Evolutionary conservation across 1,139 yeast species (phyloP), one percentile per base, ranked within the genome.

Genomic region (Magnusiomyces ingens): DNA sequence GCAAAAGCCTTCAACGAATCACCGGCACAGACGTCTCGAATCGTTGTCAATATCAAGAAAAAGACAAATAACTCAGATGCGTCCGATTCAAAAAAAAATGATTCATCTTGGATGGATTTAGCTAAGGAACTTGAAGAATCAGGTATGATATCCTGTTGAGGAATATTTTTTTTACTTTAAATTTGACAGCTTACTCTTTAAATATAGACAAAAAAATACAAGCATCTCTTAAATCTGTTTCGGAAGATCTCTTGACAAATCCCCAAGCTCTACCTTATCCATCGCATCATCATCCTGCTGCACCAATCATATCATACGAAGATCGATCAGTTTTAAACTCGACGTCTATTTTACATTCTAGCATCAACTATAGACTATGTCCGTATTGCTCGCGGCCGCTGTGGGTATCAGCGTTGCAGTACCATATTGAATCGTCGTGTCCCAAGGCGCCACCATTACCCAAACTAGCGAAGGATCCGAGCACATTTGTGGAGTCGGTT

Each of bases 351-450:
- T 58, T 68, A 48, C 57, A 61, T 12, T 59, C 70, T 12, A 61
- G 59, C 29, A 55, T 64, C 49, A 65, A 64, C 51, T 64, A 65
- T 49, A 57, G 58, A 21, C 45, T 69, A 19, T 69, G 73, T 48
- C 60, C 65, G 18, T 62, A 57, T 46, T 69, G 73, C 53, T 50
- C 57, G 13, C 63, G 71, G 49, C 73, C 73, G 1, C 50, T 62
- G 13, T 55, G 69, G 43, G 59, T 56, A 15, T 50, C 60, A 1
- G 64, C 65, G 13, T 54, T 63, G 19, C 57, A 57, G 40, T 54
- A 55, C 42, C 70, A 66, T 54, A 50, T 62, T 38, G 60, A 64
- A 48, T 52, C 57, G 43, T 45, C 57, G 15, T 54, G 62, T 51
- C 50, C 58, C 17, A 52, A 54, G 50, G 54, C 54, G 2, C 56